These are phyloP conservation scores for Hypomontagnella monticulosa DNA, from an alignment of 495 filamentous ascomycete species.

Conservation along the genomic window DNA sequence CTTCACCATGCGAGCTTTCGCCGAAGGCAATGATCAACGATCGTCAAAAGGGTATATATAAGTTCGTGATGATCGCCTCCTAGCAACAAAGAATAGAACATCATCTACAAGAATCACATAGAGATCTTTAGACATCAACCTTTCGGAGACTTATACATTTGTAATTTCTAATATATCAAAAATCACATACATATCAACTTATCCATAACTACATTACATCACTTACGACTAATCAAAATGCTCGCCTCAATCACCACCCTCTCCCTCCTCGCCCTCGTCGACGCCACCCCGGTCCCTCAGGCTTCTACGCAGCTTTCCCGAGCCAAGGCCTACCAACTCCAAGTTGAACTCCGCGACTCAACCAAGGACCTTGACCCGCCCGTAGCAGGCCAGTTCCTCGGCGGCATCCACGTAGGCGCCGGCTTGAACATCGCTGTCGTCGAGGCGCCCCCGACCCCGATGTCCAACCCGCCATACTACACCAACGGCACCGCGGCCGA, in stretches of 20 bases:
- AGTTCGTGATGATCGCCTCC: not conserved
- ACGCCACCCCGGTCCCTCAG: constrained; percentile 17
- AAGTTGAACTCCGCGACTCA: constrained; percentile 34
- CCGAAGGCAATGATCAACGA: not conserved
- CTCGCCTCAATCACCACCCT: constrained; percentile 20
- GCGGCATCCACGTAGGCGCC: constrained; percentile 35
- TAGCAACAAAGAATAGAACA: not conserved
- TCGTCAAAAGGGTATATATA: constrained; percentile 18
- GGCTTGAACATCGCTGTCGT: constrained; percentile 34
- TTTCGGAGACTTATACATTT: constrained; percentile 1
- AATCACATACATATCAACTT: not conserved
- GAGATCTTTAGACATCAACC: not conserved
- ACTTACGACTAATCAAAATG: constrained; percentile 17
- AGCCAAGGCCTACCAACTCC: constrained; percentile 29
- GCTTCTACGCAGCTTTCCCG: constrained; percentile 10
- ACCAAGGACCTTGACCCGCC: constrained; percentile 41
- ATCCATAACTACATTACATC: not conserved
- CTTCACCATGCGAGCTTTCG: not conserved
- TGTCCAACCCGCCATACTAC: constrained; percentile 28
- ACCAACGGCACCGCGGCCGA: constrained; percentile 29
- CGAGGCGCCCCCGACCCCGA: not conserved
- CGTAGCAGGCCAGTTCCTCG: constrained; percentile 27
- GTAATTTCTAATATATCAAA: constrained; percentile 5
- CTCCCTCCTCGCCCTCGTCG: constrained; percentile 19
- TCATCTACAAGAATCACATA: not conserved